Base-by-base conservation (phyloP, 1,284 basidiomycete genomes). In the Ceratobasidium sp. region DNA sequence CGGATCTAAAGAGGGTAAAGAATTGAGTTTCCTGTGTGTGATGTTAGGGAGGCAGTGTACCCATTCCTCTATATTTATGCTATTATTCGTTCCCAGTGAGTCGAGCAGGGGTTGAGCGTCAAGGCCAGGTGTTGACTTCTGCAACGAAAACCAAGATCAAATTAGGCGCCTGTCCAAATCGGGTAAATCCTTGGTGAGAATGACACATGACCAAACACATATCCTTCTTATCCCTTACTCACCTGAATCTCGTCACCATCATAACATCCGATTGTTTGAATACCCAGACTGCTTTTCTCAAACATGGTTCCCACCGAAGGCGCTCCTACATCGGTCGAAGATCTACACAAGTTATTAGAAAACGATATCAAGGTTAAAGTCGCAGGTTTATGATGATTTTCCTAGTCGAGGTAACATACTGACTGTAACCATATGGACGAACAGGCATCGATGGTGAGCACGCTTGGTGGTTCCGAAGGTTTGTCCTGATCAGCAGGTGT, bases 281-380 rank as follows among this genome's bases (percentile, higher is more conserved):
- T 23, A 2, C 30, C 20, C 18, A 38, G 5, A 35, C 38, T 10
- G 12, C 12, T 23, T 27, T 14, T 23, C 3, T 59, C 5, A 38
- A n/a, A 41, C 54, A 77, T 79, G 66, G 55, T 81, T 77, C 74
- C 89, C 2, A 89, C 89, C 0, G 73, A 77, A 27, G 69, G 82
- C 62, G 89, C 91, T 5, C 92, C 93, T 0, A 88, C 84, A 55
- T 88, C 89, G 44, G 78, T 91, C 0, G 85, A 89, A 20, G 90
- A 94, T 38, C 86, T 97, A 75, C 84, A 88, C 79, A 69, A 83
- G 14, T 83, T 92, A 30, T 86, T 97, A 74, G 81, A 83, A 73
- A 30, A 89, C 82, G 94, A 96, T 84, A 90, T 86, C 84, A 97
- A 97, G 85, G 91, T 98, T 83, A 98, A 98, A 86, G 94, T 98